A percentile compares a stretch with the other conserved stretches of the same genome.
phyloP scores from a whole-genome alignment of 2,329 filamentous ascomycete species.

The Didymella arachidicola region DNA sequence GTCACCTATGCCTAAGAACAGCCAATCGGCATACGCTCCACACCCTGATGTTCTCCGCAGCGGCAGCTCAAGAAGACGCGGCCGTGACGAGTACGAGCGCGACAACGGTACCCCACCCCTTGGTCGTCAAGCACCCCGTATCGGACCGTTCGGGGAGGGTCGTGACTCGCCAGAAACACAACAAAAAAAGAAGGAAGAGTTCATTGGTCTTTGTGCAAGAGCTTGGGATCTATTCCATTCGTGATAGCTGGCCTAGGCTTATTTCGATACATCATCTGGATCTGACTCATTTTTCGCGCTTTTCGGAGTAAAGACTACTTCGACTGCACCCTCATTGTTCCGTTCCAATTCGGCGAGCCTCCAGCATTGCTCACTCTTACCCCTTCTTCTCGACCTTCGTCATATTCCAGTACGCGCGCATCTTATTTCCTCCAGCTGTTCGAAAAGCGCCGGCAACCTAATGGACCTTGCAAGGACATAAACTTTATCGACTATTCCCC shows the following conservation, averaged over 20 bases:
- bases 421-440: slow-evolving; percentile 19
- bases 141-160: slow-evolving; percentile 78
- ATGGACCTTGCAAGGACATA: slow-evolving; percentile 36
- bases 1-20: slow-evolving; percentile 69
- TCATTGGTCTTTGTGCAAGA: slow-evolving; percentile 81
- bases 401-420: slow-evolving; percentile 27
- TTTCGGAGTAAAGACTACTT: slow-evolving; percentile 30
- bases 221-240: slow-evolving; percentile 99
- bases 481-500: slow-evolving; percentile 9
- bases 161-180: slow-evolving; percentile 84
- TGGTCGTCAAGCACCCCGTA: slow-evolving; percentile 64
- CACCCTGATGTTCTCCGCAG: slow-evolving; percentile 54
- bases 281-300: slow-evolving; percentile 29
- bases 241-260: slow-evolving; percentile 51
- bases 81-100: slow-evolving; percentile 86
- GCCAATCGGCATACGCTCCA: slow-evolving; percentile 41
- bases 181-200: slow-evolving; percentile 89
- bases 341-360: slow-evolving; percentile 23
- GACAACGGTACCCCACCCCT: slow-evolving; percentile 87
- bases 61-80: slow-evolving; percentile 74
- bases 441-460: slow-evolving; percentile 38
- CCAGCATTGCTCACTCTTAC: slow-evolving; percentile 24
- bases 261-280: slow-evolving; percentile 22
- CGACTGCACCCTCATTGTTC: slow-evolving; percentile 36
- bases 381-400: slow-evolving; percentile 24